phyloP scores from a whole-genome alignment of 306 rosid species.

The Ormosia semicastrata region DNA sequence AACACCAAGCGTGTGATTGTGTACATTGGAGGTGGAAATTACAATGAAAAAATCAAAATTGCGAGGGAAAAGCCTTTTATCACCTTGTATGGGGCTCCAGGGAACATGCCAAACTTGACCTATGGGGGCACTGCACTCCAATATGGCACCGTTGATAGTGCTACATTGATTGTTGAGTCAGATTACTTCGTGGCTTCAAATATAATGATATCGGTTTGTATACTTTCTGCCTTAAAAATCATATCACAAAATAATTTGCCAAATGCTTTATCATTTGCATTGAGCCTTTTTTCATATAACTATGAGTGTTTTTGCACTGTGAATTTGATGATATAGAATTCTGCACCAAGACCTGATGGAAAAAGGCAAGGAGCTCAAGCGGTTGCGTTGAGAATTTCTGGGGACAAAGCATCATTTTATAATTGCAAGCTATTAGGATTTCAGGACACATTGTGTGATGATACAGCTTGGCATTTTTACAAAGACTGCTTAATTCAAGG shows the following conservation, averaged over 20 bases:
- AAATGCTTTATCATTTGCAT: neutral
- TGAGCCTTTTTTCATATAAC: no score
- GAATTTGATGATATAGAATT: neutral
- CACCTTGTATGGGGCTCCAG: conserved; percentile 39
- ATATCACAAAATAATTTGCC: neutral
- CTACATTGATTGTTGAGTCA: conserved; percentile 18
- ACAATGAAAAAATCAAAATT: conserved; percentile 53
- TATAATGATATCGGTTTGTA: neutral
- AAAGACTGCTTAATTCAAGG: conserved; percentile 22
- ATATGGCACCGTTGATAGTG: neutral
- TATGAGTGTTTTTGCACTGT: no score
- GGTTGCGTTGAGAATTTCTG: conserved; percentile 13
- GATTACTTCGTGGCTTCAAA: conserved; percentile 16
- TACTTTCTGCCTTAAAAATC: neutral
- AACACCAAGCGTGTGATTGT: conserved; percentile 54
- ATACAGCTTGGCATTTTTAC: conserved; percentile 17
- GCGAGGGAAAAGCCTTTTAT: conserved; percentile 44
- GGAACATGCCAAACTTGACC: conserved; percentile 36
- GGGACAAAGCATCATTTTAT: conserved; percentile 33
- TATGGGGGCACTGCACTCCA: conserved; percentile 35
- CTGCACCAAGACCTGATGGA: conserved; percentile 17
- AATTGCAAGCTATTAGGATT: neutral
- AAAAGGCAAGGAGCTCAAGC: conserved; percentile 12
- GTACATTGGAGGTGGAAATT: conserved; percentile 52
- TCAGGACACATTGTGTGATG: conserved; percentile 28